Evolutionary conservation across 805 yeast species (phyloP), one percentile per base, ranked within the genome.

Genomic region (Yamadazyma endophytica): DNA sequence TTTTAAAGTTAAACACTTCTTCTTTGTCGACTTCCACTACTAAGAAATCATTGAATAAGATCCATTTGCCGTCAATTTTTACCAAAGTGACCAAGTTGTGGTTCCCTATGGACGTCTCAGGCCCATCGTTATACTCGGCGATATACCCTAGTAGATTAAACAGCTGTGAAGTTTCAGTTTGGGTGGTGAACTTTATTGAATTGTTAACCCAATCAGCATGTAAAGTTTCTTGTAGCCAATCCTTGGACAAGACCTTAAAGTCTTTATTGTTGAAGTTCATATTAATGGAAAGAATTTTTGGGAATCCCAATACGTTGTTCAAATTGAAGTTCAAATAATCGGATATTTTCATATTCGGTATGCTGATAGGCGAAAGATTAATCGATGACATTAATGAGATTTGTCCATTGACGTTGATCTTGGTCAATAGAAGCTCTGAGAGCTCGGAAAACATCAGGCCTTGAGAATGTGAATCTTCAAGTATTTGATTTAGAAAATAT

Each of bases 1-100:
- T 67, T 1, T 77, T 61, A 28, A 87, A 57, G 50, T 87, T 76
- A 28, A 88, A 66, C 0, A 84, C 97, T 44, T 92, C 97, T 9
- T 70, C 72, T 44, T 81, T 85, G 1, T 80, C 69, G 1, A 92
- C 68, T 15, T 77, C 79, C 45, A 77, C 73, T 11, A 89, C 97
- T 42, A 92, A 61, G 56, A 90, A 92, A 55, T 92, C 97, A 51
- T 92, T 92, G 54, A 92, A 87, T 50, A 92, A 54, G 48, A 70
- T 77, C 98, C 98, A 92, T 44, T 50, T 50, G 28, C 68, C 68
- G 11, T 56, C 61, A 4, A 76, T 58, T 39, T 70, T 69, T 2
- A 73, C 68, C 43, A 72, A 73, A 0, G 88, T 71, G 0, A 84
- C 82, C 31, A 81, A 52, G 44, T 78, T 80, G 46, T 75, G 78